Evolutionary conservation across 345 rosid species (phyloP), one percentile per base, ranked within the genome.

Genomic region (Trapa incisa): DNA sequence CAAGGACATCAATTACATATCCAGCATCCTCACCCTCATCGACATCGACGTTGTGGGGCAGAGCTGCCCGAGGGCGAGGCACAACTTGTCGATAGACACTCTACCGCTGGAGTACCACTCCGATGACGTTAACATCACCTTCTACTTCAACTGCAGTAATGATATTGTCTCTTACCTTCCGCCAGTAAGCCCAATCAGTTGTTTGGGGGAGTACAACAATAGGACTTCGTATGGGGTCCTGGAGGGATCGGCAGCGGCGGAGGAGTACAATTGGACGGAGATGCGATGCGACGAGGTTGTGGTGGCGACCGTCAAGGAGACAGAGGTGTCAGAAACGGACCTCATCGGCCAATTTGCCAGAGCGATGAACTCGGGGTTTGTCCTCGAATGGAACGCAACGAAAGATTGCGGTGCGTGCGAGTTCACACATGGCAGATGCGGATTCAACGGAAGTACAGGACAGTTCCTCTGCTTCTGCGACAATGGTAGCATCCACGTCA

Each of bases 81-180:
- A 65, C 70, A 75, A 79, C 65, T 64, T 79, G 39, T 70, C 69
- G 17, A 15, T 79, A 2, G 68, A 6, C 37, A 16, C 35, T 11
- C 67, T 68, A 0, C 79, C 77, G 0, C 62, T 79, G 13, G 4
- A 32, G 38, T 70, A 64, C 77, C 32, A 68, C 32, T 8, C 60
- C 5, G 17, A 17, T 32, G 47, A 68, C 48, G 17, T 65, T 61
- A 73, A 75, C 54, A 63, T 79, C 41, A 73, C 65, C 13, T 75
- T 72, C 54, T 67, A 37, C 42, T 63, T 37, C 65, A 63, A 63
- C 42, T 63, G 65, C 65, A 63, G 45, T 8, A 4, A 13, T 2
- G 47, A 1, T 4, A 4, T 3, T 6, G 32, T 1, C 37, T 10
- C 11, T 7, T 37, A 32, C n/a, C 16, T 7, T 1, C 68, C 52